Conservation (phyloP, 192 early-diverging fungal genomes). For the Paraglomus occultum region DNA sequence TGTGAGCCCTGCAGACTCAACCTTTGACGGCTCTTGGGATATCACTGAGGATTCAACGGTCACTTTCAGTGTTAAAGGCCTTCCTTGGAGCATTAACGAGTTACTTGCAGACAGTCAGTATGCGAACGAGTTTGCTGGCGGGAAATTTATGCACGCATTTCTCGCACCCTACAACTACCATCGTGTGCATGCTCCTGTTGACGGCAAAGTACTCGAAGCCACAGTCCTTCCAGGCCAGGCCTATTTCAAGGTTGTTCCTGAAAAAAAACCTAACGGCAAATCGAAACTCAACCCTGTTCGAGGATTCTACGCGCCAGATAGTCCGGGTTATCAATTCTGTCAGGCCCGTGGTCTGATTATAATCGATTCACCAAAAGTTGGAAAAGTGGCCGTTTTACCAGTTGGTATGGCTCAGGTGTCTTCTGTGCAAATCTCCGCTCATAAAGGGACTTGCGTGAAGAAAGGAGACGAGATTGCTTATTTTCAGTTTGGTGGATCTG, state of each 20-base stretch:
- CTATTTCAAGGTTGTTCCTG: constrained; percentile 1
- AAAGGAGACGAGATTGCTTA: constrained; percentile 75
- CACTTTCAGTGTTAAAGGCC: not conserved
- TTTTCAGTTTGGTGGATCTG: constrained; percentile 77
- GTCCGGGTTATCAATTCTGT: constrained; percentile 18
- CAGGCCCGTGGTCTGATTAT: constrained; percentile 11
- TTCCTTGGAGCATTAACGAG: constrained; percentile 5
- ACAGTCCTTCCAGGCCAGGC: constrained; percentile 1
- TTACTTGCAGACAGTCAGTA: constrained; percentile 18
- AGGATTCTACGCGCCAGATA: not conserved
- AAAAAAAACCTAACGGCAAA: not conserved
- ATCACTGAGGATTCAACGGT: not conserved
- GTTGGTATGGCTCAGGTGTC: constrained; percentile 21
- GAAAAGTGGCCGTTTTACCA: constrained; percentile 18
- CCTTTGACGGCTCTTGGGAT: constrained; percentile 3
- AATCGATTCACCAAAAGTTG: constrained; percentile 14
- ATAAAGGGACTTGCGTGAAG: constrained; percentile 22
- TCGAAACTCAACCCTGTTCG: constrained; percentile 1
- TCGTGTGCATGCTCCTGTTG: constrained; percentile 13
- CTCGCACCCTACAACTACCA: constrained; percentile 14
- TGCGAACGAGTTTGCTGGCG: not conserved
- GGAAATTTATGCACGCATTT: constrained; percentile 27
- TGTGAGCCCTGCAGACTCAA: constrained; percentile 16
- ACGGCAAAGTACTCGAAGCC: constrained; percentile 17
- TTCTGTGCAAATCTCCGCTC: constrained; percentile 9